These are phyloP conservation scores for Xylaria sp. DNA, from an alignment of 2,329 filamentous ascomycete genomes.

Conservation along the genomic window DNA sequence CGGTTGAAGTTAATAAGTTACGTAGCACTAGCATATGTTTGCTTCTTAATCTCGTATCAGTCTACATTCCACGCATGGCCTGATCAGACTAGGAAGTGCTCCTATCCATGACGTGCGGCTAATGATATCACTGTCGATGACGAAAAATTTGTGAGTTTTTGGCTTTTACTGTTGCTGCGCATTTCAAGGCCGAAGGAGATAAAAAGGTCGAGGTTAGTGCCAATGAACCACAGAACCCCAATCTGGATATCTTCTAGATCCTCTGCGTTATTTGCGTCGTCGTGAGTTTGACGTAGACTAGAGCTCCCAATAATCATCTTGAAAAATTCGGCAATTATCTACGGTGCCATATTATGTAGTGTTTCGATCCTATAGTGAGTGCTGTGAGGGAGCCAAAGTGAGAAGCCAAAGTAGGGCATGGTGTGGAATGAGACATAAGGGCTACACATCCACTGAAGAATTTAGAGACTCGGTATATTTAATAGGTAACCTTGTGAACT, in stretches of 20 bases:
- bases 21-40: no score
- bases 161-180: no score
- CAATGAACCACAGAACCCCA: slow-evolving; percentile 29
- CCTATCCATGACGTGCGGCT: no score
- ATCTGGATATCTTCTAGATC: slow-evolving; percentile 41
- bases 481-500: background rate
- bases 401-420: background rate
- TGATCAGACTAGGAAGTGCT: no score
- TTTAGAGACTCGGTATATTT: background rate
- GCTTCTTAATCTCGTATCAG: no score
- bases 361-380: background rate
- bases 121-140: no score
- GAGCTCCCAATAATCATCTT: slow-evolving; percentile 41
- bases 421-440: background rate
- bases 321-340: background rate
- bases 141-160: no score
- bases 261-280: slow-evolving; percentile 39
- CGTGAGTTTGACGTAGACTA: slow-evolving; percentile 41
- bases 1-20: background rate
- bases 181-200: no score
- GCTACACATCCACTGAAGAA: background rate
- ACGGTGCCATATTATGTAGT: background rate
- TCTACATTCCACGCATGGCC: no score
- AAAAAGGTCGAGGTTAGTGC: slow-evolving; percentile 13
- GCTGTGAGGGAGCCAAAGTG: background rate